A percentile compares a stretch with the other conserved stretches of the same genome.
Conservation (phyloP, 208 protist species). For the Crithidia fasciculata region DNA sequence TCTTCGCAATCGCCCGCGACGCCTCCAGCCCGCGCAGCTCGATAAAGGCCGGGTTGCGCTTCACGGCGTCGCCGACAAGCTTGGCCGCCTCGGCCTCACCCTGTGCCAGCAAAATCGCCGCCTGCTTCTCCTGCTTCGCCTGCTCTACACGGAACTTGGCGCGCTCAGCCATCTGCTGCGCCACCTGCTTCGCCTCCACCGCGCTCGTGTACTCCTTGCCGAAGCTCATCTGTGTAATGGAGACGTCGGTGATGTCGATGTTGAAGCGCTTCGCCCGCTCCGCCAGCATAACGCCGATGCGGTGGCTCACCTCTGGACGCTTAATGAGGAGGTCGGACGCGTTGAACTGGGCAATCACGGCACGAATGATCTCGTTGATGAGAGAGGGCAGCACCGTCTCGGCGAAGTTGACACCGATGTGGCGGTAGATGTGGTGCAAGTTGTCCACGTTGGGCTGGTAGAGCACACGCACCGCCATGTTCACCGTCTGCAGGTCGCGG, state of each 20-base stretch:
- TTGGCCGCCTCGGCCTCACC: slow-evolving; percentile 93
- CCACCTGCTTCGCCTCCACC: slow-evolving; percentile 97
- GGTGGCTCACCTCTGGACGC: slow-evolving; percentile 93
- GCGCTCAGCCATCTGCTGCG: slow-evolving; percentile 96
- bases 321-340: slow-evolving; percentile 98
- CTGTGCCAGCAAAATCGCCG: slow-evolving; percentile 91
- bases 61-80: slow-evolving; percentile 90
- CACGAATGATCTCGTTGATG: slow-evolving; percentile 98
- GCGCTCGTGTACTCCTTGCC: slow-evolving; percentile 95
- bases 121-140: slow-evolving; percentile 94
- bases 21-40: slow-evolving; percentile 94
- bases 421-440: slow-evolving; percentile 95
- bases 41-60: slow-evolving; percentile 91
- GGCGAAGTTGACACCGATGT: slow-evolving; percentile 97
- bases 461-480: slow-evolving; percentile 98
- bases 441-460: slow-evolving; percentile 93
- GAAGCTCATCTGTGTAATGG: slow-evolving; percentile 97
- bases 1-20: slow-evolving; percentile 89
- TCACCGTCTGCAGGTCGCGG: slow-evolving; percentile 98
- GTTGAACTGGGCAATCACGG: slow-evolving; percentile 99
- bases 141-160: slow-evolving; percentile 95
- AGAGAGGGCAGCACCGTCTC: slow-evolving; percentile 98
- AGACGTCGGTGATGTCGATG: slow-evolving; percentile 98
- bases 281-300: slow-evolving; percentile 93
- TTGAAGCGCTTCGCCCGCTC: slow-evolving; percentile 96